Conservation (phyloP, 1,284 basidiomycete species). For the Xerocomus amazonicus region DNA sequence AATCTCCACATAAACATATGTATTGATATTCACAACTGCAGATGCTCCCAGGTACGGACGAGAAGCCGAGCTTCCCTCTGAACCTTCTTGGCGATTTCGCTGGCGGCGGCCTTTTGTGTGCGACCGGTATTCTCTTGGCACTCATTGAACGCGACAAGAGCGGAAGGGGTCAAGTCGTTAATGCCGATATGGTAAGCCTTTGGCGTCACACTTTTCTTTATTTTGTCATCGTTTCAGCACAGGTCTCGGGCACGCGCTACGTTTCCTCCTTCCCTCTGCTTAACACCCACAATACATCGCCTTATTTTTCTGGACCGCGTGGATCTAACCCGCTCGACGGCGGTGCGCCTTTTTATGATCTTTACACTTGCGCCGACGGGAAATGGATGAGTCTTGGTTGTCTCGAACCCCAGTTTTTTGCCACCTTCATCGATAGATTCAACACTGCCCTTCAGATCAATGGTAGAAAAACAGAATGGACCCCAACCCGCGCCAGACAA, state of each 20-base stretch:
- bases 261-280: slow-evolving; percentile 69
- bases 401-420: slow-evolving; percentile 70
- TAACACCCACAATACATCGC: slow-evolving; percentile 39
- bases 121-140: slow-evolving; percentile 72
- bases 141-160: slow-evolving; percentile 63
- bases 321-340: slow-evolving; percentile 71
- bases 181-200: slow-evolving; percentile 67
- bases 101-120: slow-evolving; percentile 75
- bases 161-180: slow-evolving; percentile 71
- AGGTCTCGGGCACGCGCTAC: slow-evolving; percentile 81
- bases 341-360: slow-evolving; percentile 75
- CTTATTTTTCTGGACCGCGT: slow-evolving; percentile 44
- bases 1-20: not conserved
- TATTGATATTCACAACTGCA: slow-evolving; percentile 24
- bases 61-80: slow-evolving; percentile 69
- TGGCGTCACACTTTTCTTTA: no score
- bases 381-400: slow-evolving; percentile 77
- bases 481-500: slow-evolving; percentile 51
- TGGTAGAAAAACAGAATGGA: slow-evolving; percentile 46
- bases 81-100: slow-evolving; percentile 83
- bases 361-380: slow-evolving; percentile 72
- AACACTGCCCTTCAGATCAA: slow-evolving; percentile 45
- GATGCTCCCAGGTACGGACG: slow-evolving; percentile 65
- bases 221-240: not conserved
- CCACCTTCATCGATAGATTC: slow-evolving; percentile 56